Conservation (phyloP, 768 basidiomycete species). For the Heimioporus sp. region DNA sequence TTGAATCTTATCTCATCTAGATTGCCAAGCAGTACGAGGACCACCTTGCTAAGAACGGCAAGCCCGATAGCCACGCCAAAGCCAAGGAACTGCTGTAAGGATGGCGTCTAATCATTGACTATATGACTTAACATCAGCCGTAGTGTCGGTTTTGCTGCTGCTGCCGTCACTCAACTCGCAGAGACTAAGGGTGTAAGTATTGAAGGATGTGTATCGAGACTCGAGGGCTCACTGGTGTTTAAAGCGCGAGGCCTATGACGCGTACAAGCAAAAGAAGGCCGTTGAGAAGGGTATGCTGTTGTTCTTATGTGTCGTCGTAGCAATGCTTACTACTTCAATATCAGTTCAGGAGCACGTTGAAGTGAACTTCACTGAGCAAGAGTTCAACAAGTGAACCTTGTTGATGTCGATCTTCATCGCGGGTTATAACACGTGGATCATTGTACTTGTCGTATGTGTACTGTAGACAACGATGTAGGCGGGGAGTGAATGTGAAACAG, state of each 20-base stretch:
- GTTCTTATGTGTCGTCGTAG: not conserved
- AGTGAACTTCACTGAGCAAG: too few species aligned
- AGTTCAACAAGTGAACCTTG: too few species aligned
- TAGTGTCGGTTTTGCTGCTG: conserved; percentile 8
- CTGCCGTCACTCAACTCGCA: not conserved
- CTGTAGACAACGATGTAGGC: too few species aligned
- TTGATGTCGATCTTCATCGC: too few species aligned
- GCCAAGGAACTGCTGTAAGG: conserved; percentile 24
- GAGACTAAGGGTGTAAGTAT: conserved; percentile 17
- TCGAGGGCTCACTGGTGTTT: too few species aligned
- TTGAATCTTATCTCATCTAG: conserved; percentile 3
- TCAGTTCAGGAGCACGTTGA: too few species aligned
- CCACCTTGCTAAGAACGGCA: conserved; percentile 9
- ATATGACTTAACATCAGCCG: not conserved
- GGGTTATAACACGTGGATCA: too few species aligned
- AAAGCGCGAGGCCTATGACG: not conserved
- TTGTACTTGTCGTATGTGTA: too few species aligned
- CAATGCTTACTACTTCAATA: too few species aligned
- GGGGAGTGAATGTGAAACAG: too few species aligned
- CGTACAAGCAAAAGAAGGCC: too few species aligned
- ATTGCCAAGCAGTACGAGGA: conserved; percentile 18
- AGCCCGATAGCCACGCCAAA: conserved; percentile 16
- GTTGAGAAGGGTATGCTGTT: too few species aligned
- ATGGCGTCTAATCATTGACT: not conserved
- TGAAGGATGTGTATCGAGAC: not conserved